Evolutionary conservation across 768 basidiomycete species (phyloP), one percentile per base, ranked within the genome.

Genomic region (Cyathus striatus): DNA sequence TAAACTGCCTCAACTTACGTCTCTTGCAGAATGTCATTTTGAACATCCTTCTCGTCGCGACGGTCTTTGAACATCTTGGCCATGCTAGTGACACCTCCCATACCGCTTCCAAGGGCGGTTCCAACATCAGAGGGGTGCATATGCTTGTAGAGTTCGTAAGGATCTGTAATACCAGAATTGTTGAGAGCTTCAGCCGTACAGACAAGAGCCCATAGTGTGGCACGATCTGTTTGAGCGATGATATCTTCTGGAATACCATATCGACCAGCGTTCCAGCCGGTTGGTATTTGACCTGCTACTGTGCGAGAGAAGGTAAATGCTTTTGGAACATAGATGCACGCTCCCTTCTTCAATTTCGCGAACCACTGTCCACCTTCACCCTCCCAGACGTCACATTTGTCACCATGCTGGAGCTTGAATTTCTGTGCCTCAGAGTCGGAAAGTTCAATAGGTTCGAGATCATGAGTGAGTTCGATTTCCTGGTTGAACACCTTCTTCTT

Each of bases 11-110:
- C 23, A 2, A 75, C 90, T 58, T 54, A 92, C 88, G 96, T 98
- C 65, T 99, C 96, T 64, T 98, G 96, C 33, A 99, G 72, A 50
- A 99, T 88, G 57, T 99, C 96, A 56, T 94, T 98, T 67, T 98
- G 96, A 1, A 98, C 93, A 25, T 97, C 93, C 62, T 88, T 90
- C 71, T 97, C 96, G 57, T 97, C 95, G 30, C 93, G 87, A 49
- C 96, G 86, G 60, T 99, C 96, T 64, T 91, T 96, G 79, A 99
- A 99, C 96, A 99, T 99, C 66, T 89, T 84, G 40, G 84, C 75
- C 68, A 97, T 73, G 57, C 87, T 89, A 45, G 83, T 80, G 49
- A 90, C 81, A 56, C 96, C 96, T 54, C 96, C 96, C 95, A 99
- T 98, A 52, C 96, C 96, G 55, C 90, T 92, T 44, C 96, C 96